Percentiles rank a stretch among this genome's conserved stretches.
These are phyloP conservation scores for Spergularia azorica DNA, from an alignment of 179 eudicot genomes.

Conservation along the genomic window DNA sequence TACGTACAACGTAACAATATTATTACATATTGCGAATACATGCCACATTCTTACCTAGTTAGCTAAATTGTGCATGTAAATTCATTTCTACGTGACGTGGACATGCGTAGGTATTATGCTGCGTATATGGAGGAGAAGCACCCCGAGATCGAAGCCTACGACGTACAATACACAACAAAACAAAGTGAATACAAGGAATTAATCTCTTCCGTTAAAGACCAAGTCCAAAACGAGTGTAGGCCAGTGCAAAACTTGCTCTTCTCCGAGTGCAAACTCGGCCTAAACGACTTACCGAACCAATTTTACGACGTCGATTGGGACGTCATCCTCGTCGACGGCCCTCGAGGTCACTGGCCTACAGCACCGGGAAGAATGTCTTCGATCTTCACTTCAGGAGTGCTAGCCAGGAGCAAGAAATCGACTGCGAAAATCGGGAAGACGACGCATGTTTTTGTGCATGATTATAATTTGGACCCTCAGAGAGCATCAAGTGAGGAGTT, in stretches of 20 bases:
- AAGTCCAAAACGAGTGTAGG: constrained; percentile 63
- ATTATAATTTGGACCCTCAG: constrained; percentile 68
- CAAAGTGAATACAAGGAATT: constrained; percentile 56
- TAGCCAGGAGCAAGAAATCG: constrained; percentile 78
- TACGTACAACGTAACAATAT: too few species aligned
- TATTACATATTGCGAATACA: too few species aligned
- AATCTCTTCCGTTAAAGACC: constrained; percentile 52
- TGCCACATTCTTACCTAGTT: too few species aligned
- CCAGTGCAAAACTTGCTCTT: constrained; percentile 92
- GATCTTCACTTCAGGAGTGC: constrained; percentile 75
- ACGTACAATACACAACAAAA: constrained; percentile 81
- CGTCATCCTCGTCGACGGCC: constrained; percentile 79
- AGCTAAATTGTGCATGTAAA: too few species aligned
- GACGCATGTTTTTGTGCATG: constrained; percentile 85
- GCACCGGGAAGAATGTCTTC: constrained; percentile 89
- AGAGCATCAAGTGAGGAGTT: constrained; percentile 68
- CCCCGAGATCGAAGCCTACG: constrained; percentile 87
- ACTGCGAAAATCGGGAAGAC: constrained; percentile 37
- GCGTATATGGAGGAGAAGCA: constrained; percentile 77
- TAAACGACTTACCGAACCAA: constrained; percentile 80
- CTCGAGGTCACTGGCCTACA: constrained; percentile 73
- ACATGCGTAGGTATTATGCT: constrained; percentile 52
- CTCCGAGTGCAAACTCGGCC: constrained; percentile 77
- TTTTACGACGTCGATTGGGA: constrained; percentile 88
- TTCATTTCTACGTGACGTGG: too few species aligned